Evolutionary conservation across 1,284 basidiomycete genomes (phyloP), one percentile per base, ranked within the genome.

Genomic region (Xanthoconium separans): DNA sequence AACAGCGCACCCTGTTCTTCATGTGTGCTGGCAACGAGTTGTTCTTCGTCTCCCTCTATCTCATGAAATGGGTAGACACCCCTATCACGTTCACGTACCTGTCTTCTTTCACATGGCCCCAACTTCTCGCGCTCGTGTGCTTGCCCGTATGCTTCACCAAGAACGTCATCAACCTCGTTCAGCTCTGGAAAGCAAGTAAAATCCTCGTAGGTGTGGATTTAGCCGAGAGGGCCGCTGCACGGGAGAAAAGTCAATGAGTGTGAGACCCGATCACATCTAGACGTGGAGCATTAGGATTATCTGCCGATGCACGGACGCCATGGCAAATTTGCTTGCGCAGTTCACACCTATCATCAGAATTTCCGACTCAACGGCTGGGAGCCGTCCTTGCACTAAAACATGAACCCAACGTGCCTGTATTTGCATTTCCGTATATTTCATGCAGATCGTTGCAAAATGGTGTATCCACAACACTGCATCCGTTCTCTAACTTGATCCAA

Each of bases 131-230:
- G 0, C 61, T 76, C 18, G 20, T 85, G 47, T 88, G 82, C 37
- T 79, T 82, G 63, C 91, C 89, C 2, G 76, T 98, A 53, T 96
- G 87, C 66, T 68, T 85, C 11, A 73, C 80, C 58, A 99, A 99
- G 79, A 98, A 99, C 71, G 67, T 96, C 57, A 93, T 99, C 77
- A 98, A 98, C 72, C 74, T 91, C 43, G 95, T 99, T 8, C 97
- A 99, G 72, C 87, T 98, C 61, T 98, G 95, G 95, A 99, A 99
- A 72, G 96, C 96, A 27, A 91, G 91, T 16, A 98, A 98, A 78
- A 91, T 96, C 62, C 80, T 95, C 15, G 93, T 95, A 22, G 93
- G 93, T 6, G 89, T 95, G 12, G 93, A 95, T 68, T 74, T 95
- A 48, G 89, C 88, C 43, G 92, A 95, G 71, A 77, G 93, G 62